Evolutionary conservation across 1,284 basidiomycete species (phyloP).

Genomic region (Cryptococcus amylolentus): DNA sequence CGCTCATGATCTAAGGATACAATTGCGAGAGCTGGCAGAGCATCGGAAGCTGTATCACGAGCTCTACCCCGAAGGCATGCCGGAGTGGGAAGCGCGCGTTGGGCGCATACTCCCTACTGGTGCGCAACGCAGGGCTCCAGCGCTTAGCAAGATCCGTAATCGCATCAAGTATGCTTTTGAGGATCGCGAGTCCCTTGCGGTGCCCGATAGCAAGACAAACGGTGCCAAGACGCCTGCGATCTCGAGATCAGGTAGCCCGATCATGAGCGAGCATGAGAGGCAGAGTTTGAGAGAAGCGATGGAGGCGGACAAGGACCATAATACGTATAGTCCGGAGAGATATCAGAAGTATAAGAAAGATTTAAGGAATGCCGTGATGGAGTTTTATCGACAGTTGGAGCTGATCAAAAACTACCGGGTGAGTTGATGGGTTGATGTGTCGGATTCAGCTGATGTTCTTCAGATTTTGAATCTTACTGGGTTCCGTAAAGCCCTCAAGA

Average conservation of each 20-base stretch:
- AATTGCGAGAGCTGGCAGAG: conserved; percentile 68
- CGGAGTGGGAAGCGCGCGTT: conserved; percentile 44
- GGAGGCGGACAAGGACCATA: conserved; percentile 31
- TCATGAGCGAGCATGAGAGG: conserved; percentile 13
- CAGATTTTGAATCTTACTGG: conserved; percentile 84
- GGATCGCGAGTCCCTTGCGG: neutral
- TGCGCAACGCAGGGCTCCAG: conserved; percentile 1
- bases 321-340: conserved; percentile 64
- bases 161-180: conserved; percentile 7
- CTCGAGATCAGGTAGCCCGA: conserved; percentile 4
- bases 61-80: conserved; percentile 36
- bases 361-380: conserved; percentile 72
- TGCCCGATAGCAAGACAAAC: neutral
- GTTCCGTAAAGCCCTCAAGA: conserved; percentile 87
- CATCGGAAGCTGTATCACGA: conserved; percentile 69
- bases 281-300: conserved; percentile 24
- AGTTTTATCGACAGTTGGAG: conserved; percentile 77
- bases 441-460: neutral
- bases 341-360: conserved; percentile 78
- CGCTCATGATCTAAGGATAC: conserved; percentile 60
- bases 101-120: conserved; percentile 24
- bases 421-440: conserved; percentile 54
- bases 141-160: conserved; percentile 17
- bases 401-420: conserved; percentile 82
- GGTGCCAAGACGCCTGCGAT: neutral